Evolutionary conservation across 2,329 filamentous ascomycete genomes (phyloP).

Genomic region (Cucurbitaria berberidis): DNA sequence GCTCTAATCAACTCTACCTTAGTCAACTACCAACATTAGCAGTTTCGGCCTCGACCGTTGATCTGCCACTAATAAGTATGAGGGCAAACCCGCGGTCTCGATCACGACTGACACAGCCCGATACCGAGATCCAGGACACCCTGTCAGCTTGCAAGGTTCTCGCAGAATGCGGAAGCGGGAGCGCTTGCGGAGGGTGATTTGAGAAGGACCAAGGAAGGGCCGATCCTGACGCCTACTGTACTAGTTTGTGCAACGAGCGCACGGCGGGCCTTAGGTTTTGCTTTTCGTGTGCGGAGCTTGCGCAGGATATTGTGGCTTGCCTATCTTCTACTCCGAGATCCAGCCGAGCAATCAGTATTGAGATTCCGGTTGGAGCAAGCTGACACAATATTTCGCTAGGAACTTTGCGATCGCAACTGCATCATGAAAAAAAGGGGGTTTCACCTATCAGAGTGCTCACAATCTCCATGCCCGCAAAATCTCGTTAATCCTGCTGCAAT

Average conservation of each 20-base stretch:
- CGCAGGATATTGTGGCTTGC: neutral
- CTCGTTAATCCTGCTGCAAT: neutral
- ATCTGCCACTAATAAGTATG: too few relatives aligned
- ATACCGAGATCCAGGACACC: constrained; percentile 9
- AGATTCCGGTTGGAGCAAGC: neutral
- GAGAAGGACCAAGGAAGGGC: constrained; percentile 1
- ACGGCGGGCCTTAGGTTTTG: neutral
- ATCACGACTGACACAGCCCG: neutral
- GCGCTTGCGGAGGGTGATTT: neutral
- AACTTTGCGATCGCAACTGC: neutral
- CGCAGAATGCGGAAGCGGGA: constrained; percentile 1
- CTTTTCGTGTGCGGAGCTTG: neutral
- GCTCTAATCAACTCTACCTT: neutral
- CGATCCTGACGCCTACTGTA: neutral
- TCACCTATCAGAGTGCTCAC: neutral
- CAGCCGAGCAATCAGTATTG: neutral
- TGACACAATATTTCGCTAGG: neutral
- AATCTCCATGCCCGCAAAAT: neutral
- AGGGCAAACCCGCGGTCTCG: neutral
- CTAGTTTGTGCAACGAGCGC: neutral
- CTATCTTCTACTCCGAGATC: neutral
- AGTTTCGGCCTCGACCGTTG: neutral
- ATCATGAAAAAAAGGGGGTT: neutral
- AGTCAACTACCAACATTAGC: neutral
- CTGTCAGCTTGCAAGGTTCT: constrained; percentile 9